Base-by-base conservation (phyloP, 2,329 filamentous ascomycete genomes). In the Samsoniella hepiali region DNA sequence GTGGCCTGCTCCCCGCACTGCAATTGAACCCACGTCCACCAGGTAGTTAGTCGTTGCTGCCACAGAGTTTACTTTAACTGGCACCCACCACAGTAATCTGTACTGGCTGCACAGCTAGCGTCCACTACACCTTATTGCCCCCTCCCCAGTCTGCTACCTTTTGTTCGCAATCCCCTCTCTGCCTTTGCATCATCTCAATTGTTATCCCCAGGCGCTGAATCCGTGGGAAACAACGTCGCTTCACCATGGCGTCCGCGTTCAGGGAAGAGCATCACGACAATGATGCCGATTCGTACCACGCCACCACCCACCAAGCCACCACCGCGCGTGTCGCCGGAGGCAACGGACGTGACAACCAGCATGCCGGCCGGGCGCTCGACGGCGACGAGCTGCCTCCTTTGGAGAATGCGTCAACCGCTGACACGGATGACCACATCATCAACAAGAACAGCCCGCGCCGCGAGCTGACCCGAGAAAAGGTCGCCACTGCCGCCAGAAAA, bases 361-460 rank as follows among this genome's bases (percentile, higher is more conserved):
- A 63, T 27, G 8, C 29, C n/a, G 55, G 55, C 29, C 55, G 36
- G 40, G 17, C 22, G 31, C 40, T 58, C 44, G 58, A 62, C 40
- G 58, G 38, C 50, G 58, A 45, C 13, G 38, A 45, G 15, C 10
- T 55, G 51, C 55, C 50, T 44, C 49, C 57, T 22, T 9, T 56
- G 22, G 57, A 49, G n/a, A 62, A 54, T 32, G 58, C 58, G 17
- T 44, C 56, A 29, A 58, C 47, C 8, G 56, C 50, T 17, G 51
- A 50, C 36, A 50, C 49, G 3, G 50, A 57, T 31, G 57, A 64
- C 50, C 49, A 60, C 32, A 58, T 60, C 27, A 51, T 55, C 42
- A 50, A n/a, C 56, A 64, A 60, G 17, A 58, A 58, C 31, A 58
- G 34, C 44, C 67, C 13, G 72, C 72, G 70, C 64, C 70, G 81